A percentile compares a stretch with the other conserved stretches of the same genome.
phyloP scores from a whole-genome alignment of 257 asterid species.

The Fraxinus quadrangulata region DNA sequence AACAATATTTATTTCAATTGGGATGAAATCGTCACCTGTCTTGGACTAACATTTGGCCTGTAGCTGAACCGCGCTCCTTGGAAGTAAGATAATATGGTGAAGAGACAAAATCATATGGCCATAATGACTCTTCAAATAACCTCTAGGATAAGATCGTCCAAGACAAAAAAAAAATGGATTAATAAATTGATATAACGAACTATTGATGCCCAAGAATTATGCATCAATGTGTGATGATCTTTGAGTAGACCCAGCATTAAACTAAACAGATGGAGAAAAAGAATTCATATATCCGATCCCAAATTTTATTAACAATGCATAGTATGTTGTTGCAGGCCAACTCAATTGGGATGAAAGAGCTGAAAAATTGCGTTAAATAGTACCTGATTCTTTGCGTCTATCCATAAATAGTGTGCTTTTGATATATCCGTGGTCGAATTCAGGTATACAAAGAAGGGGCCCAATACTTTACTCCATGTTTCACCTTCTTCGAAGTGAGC shows the following conservation, averaged over 20 bases:
- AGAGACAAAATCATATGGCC: slow-evolving; percentile 48
- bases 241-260: neutral
- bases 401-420: slow-evolving; percentile 49
- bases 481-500: slow-evolving; percentile 56
- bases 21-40: slow-evolving; percentile 36
- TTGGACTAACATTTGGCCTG: slow-evolving; percentile 46
- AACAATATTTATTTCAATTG: neutral
- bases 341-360: neutral
- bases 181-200: neutral
- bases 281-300: neutral
- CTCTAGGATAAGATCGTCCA: slow-evolving; percentile 33
- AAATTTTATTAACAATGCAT: too few relatives aligned
- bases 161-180: slow-evolving; percentile 3
- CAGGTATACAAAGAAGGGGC: slow-evolving; percentile 57
- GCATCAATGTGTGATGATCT: too few relatives aligned
- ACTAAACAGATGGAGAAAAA: neutral
- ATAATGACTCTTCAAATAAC: slow-evolving; percentile 35
- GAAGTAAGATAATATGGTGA: slow-evolving; percentile 48
- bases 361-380: neutral
- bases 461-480: slow-evolving; percentile 55
- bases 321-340: neutral
- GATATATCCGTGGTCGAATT: slow-evolving; percentile 43
- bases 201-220: neutral
- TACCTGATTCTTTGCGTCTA: slow-evolving; percentile 57
- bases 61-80: slow-evolving; percentile 54